A percentile compares a stretch with the other conserved stretches of the same genome.
Evolutionary conservation across 2,329 filamentous ascomycete genomes (phyloP).

Genomic region (Aspergillus sp.): DNA sequence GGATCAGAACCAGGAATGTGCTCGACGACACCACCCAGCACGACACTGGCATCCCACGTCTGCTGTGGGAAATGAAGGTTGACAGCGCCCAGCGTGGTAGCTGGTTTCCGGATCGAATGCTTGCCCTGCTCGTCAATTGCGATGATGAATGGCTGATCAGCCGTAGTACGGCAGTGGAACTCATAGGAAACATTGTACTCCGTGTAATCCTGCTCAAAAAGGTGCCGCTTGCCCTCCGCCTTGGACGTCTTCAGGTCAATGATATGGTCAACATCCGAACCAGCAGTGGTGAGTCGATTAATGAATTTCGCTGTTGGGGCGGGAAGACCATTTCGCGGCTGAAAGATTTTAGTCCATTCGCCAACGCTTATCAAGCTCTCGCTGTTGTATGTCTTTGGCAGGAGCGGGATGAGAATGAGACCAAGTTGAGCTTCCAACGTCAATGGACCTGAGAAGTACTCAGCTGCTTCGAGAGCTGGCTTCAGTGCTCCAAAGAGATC

Average conservation of each 20-base stretch:
- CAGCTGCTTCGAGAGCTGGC: conserved; percentile 25
- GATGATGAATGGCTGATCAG: conserved; percentile 24
- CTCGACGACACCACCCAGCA: conserved; percentile 21
- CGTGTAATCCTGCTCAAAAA: conserved; percentile 22
- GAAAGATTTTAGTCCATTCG: conserved; percentile 27
- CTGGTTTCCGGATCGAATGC: conserved; percentile 18
- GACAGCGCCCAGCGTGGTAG: conserved; percentile 23
- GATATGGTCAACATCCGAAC: conserved; percentile 33
- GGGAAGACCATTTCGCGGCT: conserved; percentile 17
- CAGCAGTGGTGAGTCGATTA: conserved; percentile 32
- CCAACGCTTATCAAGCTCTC: conserved; percentile 11
- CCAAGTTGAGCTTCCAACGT: conserved; percentile 32
- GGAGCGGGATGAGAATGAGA: conserved; percentile 22
- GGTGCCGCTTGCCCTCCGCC: conserved; percentile 6
- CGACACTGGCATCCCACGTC: conserved; percentile 33
- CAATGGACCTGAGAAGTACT: conserved; percentile 28
- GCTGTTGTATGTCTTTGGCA: conserved; percentile 14
- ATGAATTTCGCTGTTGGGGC: conserved; percentile 28
- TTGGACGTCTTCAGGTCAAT: conserved; percentile 24
- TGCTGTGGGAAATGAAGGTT: conserved; percentile 32
- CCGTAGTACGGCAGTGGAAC: conserved; percentile 30
- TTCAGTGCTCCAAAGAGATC: conserved; percentile 22
- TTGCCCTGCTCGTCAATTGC: conserved; percentile 26
- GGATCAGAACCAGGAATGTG: conserved; percentile 14
- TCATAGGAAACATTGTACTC: conserved; percentile 27